Percentiles rank a stretch among this genome's conserved stretches.
Evolutionary conservation across 768 basidiomycete genomes (phyloP).

Genomic region (Pisolithus microcarpus): DNA sequence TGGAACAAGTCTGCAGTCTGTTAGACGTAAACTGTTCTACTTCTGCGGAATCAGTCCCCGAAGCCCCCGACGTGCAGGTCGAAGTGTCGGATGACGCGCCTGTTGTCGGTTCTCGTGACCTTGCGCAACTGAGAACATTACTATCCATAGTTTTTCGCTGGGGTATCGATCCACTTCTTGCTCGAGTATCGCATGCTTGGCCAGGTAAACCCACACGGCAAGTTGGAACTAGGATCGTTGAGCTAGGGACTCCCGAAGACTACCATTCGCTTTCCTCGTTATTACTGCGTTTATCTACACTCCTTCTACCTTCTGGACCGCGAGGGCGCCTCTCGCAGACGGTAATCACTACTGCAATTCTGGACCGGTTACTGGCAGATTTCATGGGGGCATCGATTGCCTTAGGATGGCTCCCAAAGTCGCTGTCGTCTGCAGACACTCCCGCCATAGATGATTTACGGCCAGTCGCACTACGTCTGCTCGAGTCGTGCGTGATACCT

Average conservation of each 20-base stretch:
- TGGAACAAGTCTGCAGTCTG: conserved; percentile 42
- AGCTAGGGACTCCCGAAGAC: conserved; percentile 37
- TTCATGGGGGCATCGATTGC: conserved; percentile 53
- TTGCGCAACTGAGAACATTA: conserved; percentile 54
- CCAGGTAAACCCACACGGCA: conserved; percentile 20
- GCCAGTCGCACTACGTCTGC: conserved; percentile 46
- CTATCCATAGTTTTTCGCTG: conserved; percentile 66
- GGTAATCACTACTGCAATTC: conserved; percentile 48
- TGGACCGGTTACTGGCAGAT: conserved; percentile 53
- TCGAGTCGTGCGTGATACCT: conserved; percentile 50
- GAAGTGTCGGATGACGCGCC: neutral
- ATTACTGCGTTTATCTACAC: conserved; percentile 35
- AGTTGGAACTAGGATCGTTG: conserved; percentile 33
- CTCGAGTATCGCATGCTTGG: conserved; percentile 36
- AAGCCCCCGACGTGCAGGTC: neutral
- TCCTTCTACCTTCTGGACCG: conserved; percentile 49
- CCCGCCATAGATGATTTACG: conserved; percentile 42
- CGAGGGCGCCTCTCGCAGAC: conserved; percentile 48
- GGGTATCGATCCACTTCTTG: conserved; percentile 53
- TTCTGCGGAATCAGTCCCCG: neutral
- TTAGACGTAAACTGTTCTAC: conserved; percentile 21
- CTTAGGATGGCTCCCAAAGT: conserved; percentile 69
- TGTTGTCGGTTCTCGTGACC: conserved; percentile 59
- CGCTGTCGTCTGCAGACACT: conserved; percentile 31
- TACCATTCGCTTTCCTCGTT: conserved; percentile 39